Conservation (phyloP, 2,329 filamentous ascomycete genomes). For the Diaporthe helianthi region DNA sequence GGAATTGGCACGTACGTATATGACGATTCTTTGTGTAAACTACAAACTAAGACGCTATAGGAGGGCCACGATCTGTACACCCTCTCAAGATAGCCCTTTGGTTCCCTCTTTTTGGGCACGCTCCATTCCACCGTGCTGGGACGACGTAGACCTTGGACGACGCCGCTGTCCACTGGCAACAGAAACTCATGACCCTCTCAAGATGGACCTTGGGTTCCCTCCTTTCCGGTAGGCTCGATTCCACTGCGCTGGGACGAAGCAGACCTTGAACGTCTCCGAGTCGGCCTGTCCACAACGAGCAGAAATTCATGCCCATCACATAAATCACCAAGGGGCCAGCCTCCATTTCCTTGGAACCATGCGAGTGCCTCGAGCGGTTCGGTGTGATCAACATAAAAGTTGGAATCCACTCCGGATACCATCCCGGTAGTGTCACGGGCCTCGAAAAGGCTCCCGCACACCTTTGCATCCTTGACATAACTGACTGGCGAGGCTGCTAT, state of each 20-base stretch:
- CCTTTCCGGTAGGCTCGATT: not conserved
- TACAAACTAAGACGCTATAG: not conserved
- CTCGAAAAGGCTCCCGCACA: not conserved
- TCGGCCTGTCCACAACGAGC: not conserved
- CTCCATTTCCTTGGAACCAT: not conserved
- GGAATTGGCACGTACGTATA: constrained; percentile 2
- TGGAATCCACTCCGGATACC: not conserved
- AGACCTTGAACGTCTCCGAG: constrained; percentile 6
- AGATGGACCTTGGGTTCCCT: not conserved
- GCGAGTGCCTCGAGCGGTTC: not conserved
- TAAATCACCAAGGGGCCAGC: not conserved
- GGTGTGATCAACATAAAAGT: constrained; percentile 1
- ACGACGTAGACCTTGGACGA: not conserved
- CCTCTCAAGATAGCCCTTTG: not conserved
- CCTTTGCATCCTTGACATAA: not conserved
- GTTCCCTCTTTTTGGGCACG: not conserved
- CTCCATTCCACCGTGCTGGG: not conserved
- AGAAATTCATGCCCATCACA: not conserved
- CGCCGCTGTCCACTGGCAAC: not conserved
- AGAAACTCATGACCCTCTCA: not conserved
- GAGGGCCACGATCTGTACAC: not conserved
- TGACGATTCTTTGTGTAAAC: not conserved
- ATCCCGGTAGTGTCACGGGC: not conserved
- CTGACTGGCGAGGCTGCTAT: not conserved
- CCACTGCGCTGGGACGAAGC: constrained; percentile 3